These are phyloP conservation scores for Pezicula carpinea DNA, from an alignment of 2,329 filamentous ascomycete genomes.

Conservation along the genomic window DNA sequence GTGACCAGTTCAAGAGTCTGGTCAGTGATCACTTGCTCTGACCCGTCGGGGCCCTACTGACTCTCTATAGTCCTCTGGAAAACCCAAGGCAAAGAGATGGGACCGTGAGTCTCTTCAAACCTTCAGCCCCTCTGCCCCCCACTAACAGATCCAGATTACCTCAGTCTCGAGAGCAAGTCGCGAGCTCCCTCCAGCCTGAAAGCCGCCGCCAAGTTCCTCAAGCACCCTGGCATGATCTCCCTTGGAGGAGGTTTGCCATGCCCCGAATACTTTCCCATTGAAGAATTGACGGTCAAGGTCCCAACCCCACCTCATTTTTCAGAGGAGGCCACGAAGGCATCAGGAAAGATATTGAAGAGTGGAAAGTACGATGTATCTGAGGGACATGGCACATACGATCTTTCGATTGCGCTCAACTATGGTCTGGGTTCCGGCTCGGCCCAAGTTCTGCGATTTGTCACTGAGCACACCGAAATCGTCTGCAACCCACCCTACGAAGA, in stretches of 20 bases:
- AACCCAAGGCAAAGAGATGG: constrained; percentile 78
- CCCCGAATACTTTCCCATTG: constrained; percentile 87
- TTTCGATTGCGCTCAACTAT: constrained; percentile 89
- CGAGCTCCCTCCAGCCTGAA: constrained; percentile 72
- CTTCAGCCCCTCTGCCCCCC: constrained; percentile 6
- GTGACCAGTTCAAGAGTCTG: constrained; percentile 77
- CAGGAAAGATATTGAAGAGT: constrained; percentile 57
- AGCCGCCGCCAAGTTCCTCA: constrained; percentile 72
- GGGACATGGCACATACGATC: constrained; percentile 56
- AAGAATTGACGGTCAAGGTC: constrained; percentile 70
- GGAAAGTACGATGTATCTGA: constrained; percentile 80
- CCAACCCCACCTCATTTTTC: constrained; percentile 66
- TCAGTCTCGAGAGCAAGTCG: constrained; percentile 58
- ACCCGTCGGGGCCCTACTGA: not conserved
- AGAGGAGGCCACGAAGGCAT: constrained; percentile 58
- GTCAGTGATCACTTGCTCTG: constrained; percentile 36
- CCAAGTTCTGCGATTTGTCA: constrained; percentile 84
- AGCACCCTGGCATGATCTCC: constrained; percentile 78
- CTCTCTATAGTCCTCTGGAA: constrained; percentile 43
- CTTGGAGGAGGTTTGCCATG: constrained; percentile 89
- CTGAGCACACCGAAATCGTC: constrained; percentile 92
- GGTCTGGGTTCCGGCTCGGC: constrained; percentile 81
- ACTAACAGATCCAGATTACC: constrained; percentile 34
- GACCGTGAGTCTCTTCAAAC: constrained; percentile 58
- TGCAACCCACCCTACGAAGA: constrained; percentile 84